phyloP scores from a whole-genome alignment of 1,284 basidiomycete species.

The Leccinum subrobustum region DNA sequence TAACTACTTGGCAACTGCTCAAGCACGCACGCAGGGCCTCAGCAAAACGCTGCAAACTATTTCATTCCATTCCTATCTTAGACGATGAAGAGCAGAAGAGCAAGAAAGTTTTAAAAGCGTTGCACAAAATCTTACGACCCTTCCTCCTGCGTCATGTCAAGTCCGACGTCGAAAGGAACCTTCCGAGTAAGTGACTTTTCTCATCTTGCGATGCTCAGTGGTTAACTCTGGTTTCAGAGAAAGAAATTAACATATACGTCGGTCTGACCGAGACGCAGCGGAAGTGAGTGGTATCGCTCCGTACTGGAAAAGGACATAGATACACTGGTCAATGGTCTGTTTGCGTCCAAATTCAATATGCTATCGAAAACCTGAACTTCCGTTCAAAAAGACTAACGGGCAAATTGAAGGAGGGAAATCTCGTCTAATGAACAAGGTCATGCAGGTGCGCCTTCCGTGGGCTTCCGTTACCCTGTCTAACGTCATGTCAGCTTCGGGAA shows the following conservation, averaged over 20 bases:
- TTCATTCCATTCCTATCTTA: constrained; percentile 94
- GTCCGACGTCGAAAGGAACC: constrained; percentile 94
- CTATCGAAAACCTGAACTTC: not conserved
- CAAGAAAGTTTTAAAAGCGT: constrained; percentile 93
- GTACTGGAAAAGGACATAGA: constrained; percentile 99
- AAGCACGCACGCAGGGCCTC: constrained; percentile 64
- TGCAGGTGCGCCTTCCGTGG: constrained; percentile 71
- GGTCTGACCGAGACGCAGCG: constrained; percentile 98
- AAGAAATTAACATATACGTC: constrained; percentile 99
- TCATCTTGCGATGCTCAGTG: not conserved
- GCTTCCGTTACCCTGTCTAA: constrained; percentile 7
- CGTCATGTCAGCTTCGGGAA: constrained; percentile 55
- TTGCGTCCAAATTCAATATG: not conserved
- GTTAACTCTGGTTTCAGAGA: constrained; percentile 54
- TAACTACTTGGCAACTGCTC: not conserved
- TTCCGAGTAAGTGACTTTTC: constrained; percentile 68
- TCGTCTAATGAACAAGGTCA: constrained; percentile 97
- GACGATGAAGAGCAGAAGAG: constrained; percentile 87
- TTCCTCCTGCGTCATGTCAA: constrained; percentile 96
- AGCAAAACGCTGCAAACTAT: constrained; percentile 99
- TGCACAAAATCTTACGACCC: constrained; percentile 95
- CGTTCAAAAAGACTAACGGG: constrained; percentile 67
- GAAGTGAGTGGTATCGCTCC: constrained; percentile 87
- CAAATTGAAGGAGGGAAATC: constrained; percentile 98
- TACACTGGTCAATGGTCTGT: constrained; percentile 81